Conservation (phyloP, 225 moss, liverwort and hornwort species). For the Ulota crispa region DNA sequence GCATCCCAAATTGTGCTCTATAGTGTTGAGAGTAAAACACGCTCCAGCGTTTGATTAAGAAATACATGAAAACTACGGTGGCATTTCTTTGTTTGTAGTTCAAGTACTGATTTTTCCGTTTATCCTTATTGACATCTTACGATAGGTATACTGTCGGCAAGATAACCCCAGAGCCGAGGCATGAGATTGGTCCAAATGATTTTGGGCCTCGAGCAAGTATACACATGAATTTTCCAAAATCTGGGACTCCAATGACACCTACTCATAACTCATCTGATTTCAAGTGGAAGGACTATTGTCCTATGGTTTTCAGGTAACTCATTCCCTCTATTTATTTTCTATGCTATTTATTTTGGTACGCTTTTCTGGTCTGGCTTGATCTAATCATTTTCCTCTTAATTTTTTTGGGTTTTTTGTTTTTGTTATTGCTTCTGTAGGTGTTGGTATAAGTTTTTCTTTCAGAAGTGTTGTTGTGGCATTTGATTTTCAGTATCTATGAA, state of each 20-base stretch:
- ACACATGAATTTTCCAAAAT: slow-evolving; percentile 88
- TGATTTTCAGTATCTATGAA: slow-evolving; percentile 1
- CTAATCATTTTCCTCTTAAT: not conserved
- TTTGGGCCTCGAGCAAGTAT: slow-evolving; percentile 89
- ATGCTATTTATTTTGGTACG: not conserved
- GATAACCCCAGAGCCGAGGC: slow-evolving; percentile 86
- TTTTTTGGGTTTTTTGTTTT: not conserved
- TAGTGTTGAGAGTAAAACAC: not conserved
- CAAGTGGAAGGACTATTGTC: slow-evolving; percentile 99
- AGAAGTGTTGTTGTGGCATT: not conserved
- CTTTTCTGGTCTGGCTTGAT: not conserved
- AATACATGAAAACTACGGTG: not conserved
- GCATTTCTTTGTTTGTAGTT: slow-evolving; percentile 2
- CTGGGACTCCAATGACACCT: slow-evolving; percentile 85
- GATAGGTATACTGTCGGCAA: slow-evolving; percentile 95
- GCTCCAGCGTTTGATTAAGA: not conserved
- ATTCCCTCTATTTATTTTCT: not conserved
- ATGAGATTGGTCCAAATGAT: slow-evolving; percentile 75
- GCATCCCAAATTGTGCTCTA: not conserved
- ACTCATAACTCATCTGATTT: slow-evolving; percentile 92
- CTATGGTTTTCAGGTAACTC: slow-evolving; percentile 94
- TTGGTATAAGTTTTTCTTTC: not conserved
- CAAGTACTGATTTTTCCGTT: not conserved
- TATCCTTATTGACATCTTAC: not conserved
- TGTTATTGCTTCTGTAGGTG: slow-evolving; percentile 1